Conservation (phyloP, 2,329 filamentous ascomycete species). For the Teratosphaeria destructans region DNA sequence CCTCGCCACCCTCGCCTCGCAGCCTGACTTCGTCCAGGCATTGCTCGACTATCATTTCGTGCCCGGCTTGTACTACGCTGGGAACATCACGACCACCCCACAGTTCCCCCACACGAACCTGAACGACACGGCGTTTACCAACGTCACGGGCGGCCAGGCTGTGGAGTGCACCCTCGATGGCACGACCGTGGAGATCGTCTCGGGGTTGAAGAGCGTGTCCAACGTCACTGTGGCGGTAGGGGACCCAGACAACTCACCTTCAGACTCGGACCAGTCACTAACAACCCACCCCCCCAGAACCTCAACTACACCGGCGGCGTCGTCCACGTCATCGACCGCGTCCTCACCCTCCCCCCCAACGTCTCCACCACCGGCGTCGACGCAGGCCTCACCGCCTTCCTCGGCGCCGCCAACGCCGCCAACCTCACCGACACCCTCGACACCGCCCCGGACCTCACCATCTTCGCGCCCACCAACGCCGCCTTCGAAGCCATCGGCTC, state of each 20-base stretch:
- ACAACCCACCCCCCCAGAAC: conserved; percentile 21
- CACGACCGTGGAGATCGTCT: conserved; percentile 35
- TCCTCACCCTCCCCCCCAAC: conserved; percentile 31
- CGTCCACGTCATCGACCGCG: conserved; percentile 36
- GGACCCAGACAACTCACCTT: conserved; percentile 11
- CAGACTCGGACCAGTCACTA: not conserved
- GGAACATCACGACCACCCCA: conserved; percentile 27
- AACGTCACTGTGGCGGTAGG: conserved; percentile 40
- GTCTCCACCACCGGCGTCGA: conserved; percentile 22
- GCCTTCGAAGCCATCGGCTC: conserved; percentile 50
- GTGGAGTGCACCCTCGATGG: conserved; percentile 28
- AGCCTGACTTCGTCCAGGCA: conserved; percentile 26
- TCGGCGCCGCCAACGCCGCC: conserved; percentile 31
- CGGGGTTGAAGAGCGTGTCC: conserved; percentile 41
- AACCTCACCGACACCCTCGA: conserved; percentile 34
- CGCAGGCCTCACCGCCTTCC: conserved; percentile 30
- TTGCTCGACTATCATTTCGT: conserved; percentile 50
- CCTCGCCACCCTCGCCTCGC: not conserved
- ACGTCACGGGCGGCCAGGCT: conserved; percentile 50
- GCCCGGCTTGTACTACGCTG: conserved; percentile 38
- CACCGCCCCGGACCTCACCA: conserved; percentile 42
- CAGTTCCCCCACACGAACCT: conserved; percentile 41
- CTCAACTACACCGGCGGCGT: conserved; percentile 36
- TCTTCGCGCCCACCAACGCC: conserved; percentile 53
- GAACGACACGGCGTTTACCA: conserved; percentile 42